Evolutionary conservation across 495 filamentous ascomycete species (phyloP).

Genomic region (Penicillium cinerascens): DNA sequence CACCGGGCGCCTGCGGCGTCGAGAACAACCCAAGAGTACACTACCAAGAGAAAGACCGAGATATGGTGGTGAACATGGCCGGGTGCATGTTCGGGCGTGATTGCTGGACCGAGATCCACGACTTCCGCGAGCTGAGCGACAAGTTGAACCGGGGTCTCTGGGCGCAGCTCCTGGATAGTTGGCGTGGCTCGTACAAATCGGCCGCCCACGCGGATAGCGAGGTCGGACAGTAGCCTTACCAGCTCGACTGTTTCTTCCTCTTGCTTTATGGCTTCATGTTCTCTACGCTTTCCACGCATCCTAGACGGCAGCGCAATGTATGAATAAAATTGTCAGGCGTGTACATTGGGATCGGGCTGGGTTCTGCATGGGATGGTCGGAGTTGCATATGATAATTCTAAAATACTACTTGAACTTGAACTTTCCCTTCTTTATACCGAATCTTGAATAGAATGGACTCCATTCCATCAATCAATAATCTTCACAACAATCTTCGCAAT

Average conservation of each 20-base stretch:
- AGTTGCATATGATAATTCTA: not conserved
- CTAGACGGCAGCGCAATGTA: constrained; percentile 2
- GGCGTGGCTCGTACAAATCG: constrained; percentile 18
- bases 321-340: not conserved
- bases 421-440: not conserved
- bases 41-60: constrained; percentile 78
- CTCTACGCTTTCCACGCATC: not conserved
- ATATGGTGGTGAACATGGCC: constrained; percentile 99
- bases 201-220: constrained; percentile 4
- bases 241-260: not conserved
- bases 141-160: constrained; percentile 76
- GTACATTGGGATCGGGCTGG: constrained; percentile 3
- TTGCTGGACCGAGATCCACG: constrained; percentile 97
- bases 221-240: not conserved
- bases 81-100: constrained; percentile 95
- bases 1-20: constrained; percentile 81
- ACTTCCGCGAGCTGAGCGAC: constrained; percentile 84
- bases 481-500: too few relatives aligned
- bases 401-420: not conserved
- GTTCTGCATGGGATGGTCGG: constrained; percentile 1
- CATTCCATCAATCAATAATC: too few relatives aligned
- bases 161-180: constrained; percentile 52
- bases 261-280: constrained; percentile 5
- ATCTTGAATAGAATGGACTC: too few relatives aligned
- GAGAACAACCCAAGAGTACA: constrained; percentile 72